Percentiles rank a stretch among this genome's conserved stretches.
Evolutionary conservation across 1,284 basidiomycete species (phyloP).

Genomic region (Bondarzewia mesenterica): DNA sequence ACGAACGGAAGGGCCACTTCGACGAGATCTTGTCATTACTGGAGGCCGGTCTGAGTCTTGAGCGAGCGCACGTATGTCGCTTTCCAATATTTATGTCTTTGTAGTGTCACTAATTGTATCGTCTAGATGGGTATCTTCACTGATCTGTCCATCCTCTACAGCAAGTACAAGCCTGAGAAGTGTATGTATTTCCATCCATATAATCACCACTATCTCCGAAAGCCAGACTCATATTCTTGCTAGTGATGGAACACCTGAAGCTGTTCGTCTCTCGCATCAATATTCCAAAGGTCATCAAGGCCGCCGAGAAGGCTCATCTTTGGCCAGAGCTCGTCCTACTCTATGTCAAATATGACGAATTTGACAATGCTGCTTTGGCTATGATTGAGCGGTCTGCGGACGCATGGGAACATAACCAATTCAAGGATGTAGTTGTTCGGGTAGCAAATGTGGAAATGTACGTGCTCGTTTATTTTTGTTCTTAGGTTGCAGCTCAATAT

Average conservation of each 20-base stretch:
- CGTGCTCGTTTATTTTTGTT: slow-evolving; percentile 16
- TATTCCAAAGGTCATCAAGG: slow-evolving; percentile 92
- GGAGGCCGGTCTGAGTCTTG: slow-evolving; percentile 91
- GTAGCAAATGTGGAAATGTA: slow-evolving; percentile 98
- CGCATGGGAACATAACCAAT: slow-evolving; percentile 99
- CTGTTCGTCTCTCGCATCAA: slow-evolving; percentile 97
- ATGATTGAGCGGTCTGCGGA: slow-evolving; percentile 98
- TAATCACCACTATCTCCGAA: background rate
- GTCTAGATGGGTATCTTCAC: slow-evolving; percentile 89
- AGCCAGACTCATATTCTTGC: background rate
- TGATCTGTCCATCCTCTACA: slow-evolving; percentile 89
- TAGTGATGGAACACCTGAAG: slow-evolving; percentile 98
- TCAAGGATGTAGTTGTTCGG: slow-evolving; percentile 93
- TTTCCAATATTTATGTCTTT: background rate
- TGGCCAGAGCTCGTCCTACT: slow-evolving; percentile 99
- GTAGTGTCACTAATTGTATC: slow-evolving; percentile 5
- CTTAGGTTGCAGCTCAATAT: slow-evolving; percentile 6
- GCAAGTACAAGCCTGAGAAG: slow-evolving; percentile 95
- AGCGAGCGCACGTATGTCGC: slow-evolving; percentile 82
- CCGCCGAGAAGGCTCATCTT: slow-evolving; percentile 92
- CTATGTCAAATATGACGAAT: slow-evolving; percentile 97
- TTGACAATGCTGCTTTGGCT: slow-evolving; percentile 91
- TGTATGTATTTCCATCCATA: slow-evolving; percentile 41
- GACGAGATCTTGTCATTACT: slow-evolving; percentile 89
- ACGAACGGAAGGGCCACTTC: slow-evolving; percentile 91